phyloP scores from a whole-genome alignment of 2,329 filamentous ascomycete genomes.

The Macrophomina tecta region DNA sequence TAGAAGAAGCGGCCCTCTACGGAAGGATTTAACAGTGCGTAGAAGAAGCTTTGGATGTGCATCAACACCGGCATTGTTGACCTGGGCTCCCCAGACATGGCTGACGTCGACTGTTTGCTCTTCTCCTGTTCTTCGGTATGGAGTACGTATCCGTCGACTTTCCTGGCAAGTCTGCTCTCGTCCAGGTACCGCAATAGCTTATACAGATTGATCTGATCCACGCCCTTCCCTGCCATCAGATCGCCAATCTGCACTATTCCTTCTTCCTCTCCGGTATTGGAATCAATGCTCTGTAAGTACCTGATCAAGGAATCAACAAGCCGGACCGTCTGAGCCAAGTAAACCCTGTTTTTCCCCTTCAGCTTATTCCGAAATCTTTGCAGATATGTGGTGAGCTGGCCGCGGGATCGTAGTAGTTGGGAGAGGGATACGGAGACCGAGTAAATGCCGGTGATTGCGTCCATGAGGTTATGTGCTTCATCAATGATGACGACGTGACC shows the following conservation, averaged over 20 bases:
- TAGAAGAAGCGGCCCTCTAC: constrained; percentile 68
- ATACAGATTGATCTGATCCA: constrained; percentile 94
- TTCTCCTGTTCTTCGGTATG: constrained; percentile 60
- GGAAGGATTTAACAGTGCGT: constrained; percentile 85
- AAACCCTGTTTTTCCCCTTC: constrained; percentile 89
- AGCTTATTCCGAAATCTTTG: constrained; percentile 86
- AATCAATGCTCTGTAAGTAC: constrained; percentile 65
- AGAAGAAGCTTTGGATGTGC: constrained; percentile 72
- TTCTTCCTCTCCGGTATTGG: constrained; percentile 55
- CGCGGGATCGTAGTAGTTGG: constrained; percentile 74
- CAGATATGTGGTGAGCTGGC: constrained; percentile 81
- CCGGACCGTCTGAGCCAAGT: constrained; percentile 84
- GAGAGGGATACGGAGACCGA: constrained; percentile 75
- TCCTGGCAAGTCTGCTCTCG: constrained; percentile 89
- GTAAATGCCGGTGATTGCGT: constrained; percentile 86
- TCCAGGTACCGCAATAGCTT: constrained; percentile 87
- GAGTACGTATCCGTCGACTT: constrained; percentile 86
- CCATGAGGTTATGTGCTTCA: constrained; percentile 97
- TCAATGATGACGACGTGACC: constrained; percentile 93
- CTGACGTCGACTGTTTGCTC: constrained; percentile 3
- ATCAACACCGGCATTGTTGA: constrained; percentile 61
- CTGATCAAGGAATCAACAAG: constrained; percentile 78
- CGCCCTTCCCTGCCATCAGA: constrained; percentile 80
- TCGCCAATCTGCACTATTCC: constrained; percentile 73
- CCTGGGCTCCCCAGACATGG: constrained; percentile 20